Conservation (phyloP, 257 asterid species). For the Solanum dulcamara region DNA sequence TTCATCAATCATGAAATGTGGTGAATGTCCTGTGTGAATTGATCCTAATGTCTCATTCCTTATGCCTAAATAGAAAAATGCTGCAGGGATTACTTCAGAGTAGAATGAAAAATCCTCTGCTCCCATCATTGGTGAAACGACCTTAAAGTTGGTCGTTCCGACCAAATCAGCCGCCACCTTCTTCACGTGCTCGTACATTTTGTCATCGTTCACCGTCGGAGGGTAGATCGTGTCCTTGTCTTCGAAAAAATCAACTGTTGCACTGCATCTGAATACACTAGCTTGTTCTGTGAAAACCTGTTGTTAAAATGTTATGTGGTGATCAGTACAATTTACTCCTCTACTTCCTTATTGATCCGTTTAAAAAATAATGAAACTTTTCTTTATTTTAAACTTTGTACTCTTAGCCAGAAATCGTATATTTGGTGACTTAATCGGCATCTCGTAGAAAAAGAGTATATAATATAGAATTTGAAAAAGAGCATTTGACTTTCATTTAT, state of each 20-base stretch:
- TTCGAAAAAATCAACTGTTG: conserved; percentile 73
- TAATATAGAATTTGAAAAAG: not conserved
- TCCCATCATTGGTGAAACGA: conserved; percentile 74
- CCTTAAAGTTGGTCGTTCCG: conserved; percentile 39
- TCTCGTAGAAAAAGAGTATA: not conserved
- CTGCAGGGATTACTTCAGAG: conserved; percentile 68
- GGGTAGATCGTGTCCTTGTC: conserved; percentile 57
- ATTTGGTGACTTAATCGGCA: not conserved
- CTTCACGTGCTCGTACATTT: conserved; percentile 50
- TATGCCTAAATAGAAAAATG: conserved; percentile 72
- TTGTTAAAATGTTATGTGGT: not conserved
- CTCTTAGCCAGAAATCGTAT: not conserved
- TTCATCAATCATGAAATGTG: conserved; percentile 80
- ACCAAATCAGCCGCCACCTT: conserved; percentile 30
- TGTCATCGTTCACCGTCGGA: conserved; percentile 59
- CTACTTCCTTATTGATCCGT: not conserved
- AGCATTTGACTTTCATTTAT: not conserved
- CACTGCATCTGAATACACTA: conserved; percentile 63
- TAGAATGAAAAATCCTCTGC: conserved; percentile 90
- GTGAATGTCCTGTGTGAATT: conserved; percentile 56
- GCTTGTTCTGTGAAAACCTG: conserved; percentile 76
- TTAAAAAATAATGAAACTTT: not conserved
- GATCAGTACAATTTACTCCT: not conserved
- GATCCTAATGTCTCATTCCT: conserved; percentile 64
- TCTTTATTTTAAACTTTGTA: not conserved